A percentile compares a stretch with the other conserved stretches of the same genome.
phyloP scores from a whole-genome alignment of 176 grass and related monocot genomes.

The Poa pratensis region DNA sequence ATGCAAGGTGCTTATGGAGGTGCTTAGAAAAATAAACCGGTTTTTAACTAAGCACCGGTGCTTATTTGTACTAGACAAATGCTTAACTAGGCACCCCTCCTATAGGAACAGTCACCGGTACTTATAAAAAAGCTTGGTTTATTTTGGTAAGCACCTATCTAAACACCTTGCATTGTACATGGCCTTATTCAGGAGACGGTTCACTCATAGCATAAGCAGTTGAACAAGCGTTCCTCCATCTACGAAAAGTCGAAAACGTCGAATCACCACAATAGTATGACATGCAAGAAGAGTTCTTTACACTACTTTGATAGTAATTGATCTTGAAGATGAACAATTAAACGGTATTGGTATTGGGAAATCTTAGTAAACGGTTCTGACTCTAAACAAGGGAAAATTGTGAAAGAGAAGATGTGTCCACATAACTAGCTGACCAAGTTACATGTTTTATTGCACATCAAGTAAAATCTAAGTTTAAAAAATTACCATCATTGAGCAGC shows the following conservation, averaged over 20 bases:
- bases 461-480: neutral
- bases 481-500: conserved; percentile 92
- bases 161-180: no score
- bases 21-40: no score
- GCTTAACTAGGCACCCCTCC: no score
- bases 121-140: no score
- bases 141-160: no score
- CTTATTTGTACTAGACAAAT: no score
- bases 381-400: neutral
- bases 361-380: neutral
- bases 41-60: no score
- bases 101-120: no score
- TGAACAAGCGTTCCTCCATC: neutral
- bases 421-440: neutral
- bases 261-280: conserved; percentile 1
- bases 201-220: conserved; percentile 15
- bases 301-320: neutral
- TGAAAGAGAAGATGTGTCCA: neutral
- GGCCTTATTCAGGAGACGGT: neutral
- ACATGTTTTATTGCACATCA: neutral
- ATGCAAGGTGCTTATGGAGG: no score
- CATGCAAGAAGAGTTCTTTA: conserved; percentile 33
- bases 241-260: neutral
- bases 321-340: neutral
- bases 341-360: neutral